phyloP scores from a whole-genome alignment of 331 rosid species.

The Telfairia occidentalis region DNA sequence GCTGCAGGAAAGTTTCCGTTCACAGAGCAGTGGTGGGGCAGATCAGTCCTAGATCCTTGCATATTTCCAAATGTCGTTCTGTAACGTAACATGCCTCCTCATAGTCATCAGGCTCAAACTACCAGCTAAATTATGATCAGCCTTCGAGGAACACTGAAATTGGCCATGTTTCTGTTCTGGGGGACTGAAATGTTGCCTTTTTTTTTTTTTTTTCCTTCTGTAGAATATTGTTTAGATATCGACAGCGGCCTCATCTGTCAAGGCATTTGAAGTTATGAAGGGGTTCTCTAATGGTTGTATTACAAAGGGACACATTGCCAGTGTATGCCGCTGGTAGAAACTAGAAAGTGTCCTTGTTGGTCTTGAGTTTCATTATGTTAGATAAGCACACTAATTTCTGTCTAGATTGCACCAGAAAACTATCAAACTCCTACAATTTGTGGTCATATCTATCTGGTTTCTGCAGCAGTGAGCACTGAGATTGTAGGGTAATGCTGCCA shows the following conservation, averaged over 20 bases:
- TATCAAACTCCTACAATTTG: background rate
- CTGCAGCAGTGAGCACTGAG: constrained; percentile 5
- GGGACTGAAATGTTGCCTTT: background rate
- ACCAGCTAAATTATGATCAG: constrained; percentile 46
- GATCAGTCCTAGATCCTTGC: constrained; percentile 66
- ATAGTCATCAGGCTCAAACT: constrained; percentile 27
- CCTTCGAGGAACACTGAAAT: constrained; percentile 35
- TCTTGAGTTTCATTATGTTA: background rate
- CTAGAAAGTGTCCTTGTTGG: background rate
- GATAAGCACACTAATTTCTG: constrained; percentile 9
- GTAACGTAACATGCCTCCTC: constrained; percentile 37
- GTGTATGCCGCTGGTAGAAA: background rate
- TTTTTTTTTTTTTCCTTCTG: background rate
- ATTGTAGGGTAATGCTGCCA: constrained; percentile 11
- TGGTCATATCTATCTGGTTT: background rate
- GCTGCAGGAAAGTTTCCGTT: constrained; percentile 81
- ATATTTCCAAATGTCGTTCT: constrained; percentile 56
- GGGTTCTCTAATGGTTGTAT: background rate
- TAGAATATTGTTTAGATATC: background rate
- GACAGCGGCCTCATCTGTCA: background rate
- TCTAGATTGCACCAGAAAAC: background rate
- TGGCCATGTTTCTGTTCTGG: background rate
- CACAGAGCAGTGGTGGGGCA: constrained; percentile 55
- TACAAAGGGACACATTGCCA: background rate
- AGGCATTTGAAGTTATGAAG: background rate